phyloP scores from a whole-genome alignment of 441 rosid species.

The Euphorbia celastroides region DNA sequence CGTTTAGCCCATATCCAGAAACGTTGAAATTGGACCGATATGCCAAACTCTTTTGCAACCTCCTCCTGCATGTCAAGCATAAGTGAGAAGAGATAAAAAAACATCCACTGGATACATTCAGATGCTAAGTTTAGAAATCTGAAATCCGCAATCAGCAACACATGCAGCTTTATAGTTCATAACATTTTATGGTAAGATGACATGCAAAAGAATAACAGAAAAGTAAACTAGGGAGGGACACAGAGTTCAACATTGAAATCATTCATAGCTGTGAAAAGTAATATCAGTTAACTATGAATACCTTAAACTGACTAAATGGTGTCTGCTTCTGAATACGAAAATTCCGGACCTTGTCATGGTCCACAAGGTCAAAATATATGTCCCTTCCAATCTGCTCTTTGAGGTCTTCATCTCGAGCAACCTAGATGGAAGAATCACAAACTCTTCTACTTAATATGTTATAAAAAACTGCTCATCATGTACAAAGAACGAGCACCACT shows the following conservation, averaged over 20 bases:
- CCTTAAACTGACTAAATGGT: constrained; percentile 72
- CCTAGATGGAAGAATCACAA: constrained; percentile 37
- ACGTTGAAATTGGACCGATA: constrained; percentile 83
- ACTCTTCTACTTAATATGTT: too few species aligned
- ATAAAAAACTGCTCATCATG: too few species aligned
- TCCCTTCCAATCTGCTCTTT: constrained; percentile 78
- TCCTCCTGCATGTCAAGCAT: constrained; percentile 57
- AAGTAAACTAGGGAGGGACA: too few species aligned
- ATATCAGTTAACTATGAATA: constrained; percentile 9
- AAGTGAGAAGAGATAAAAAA: too few species aligned
- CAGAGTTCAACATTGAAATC: too few species aligned
- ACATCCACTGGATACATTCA: too few species aligned
- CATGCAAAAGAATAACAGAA: too few species aligned
- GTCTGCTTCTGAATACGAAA: constrained; percentile 87
- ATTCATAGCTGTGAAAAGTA: not conserved
- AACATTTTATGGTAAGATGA: too few species aligned
- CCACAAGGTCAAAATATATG: constrained; percentile 87
- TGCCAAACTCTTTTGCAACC: constrained; percentile 83
- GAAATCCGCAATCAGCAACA: too few species aligned
- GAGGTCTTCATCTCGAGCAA: constrained; percentile 79
- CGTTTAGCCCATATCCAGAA: constrained; percentile 98
- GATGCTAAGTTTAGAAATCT: too few species aligned
- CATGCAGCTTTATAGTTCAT: too few species aligned
- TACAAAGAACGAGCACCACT: too few species aligned
- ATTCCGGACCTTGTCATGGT: constrained; percentile 81